These are phyloP conservation scores for Panicum miliaceum DNA, from an alignment of 176 grass and related monocot species.

Conservation along the genomic window DNA sequence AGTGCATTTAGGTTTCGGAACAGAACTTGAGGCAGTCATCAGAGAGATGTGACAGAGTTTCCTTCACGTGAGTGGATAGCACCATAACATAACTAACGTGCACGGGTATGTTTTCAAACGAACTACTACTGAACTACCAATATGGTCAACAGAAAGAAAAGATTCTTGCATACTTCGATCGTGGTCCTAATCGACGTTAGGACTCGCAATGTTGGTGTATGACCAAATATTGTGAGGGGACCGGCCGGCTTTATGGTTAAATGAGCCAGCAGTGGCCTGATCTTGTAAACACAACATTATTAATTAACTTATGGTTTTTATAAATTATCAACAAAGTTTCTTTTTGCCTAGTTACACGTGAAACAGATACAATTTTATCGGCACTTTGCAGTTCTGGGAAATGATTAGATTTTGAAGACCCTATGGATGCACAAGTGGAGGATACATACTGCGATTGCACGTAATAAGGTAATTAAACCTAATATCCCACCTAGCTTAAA, in stretches of 20 bases:
- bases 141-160: neutral
- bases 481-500: neutral
- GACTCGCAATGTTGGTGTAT: neutral
- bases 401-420: neutral
- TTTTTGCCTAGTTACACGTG: neutral
- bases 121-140: neutral
- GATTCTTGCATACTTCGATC: neutral
- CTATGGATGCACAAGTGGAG: neutral
- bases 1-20: neutral
- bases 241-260: slow-evolving; percentile 18
- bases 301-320: neutral
- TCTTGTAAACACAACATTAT: neutral
- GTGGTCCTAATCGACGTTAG: slow-evolving; percentile 23
- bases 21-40: neutral
- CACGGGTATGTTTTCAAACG: neutral
- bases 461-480: neutral
- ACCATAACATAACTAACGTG: neutral
- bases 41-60: neutral
- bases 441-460: neutral
- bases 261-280: neutral
- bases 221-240: neutral
- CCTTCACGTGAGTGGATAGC: neutral
- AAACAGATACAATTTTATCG: neutral
- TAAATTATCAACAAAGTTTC: neutral
- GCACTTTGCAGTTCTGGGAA: neutral